Evolutionary conservation across 1,284 basidiomycete genomes (phyloP).

Genomic region (Puccinia hordei): DNA sequence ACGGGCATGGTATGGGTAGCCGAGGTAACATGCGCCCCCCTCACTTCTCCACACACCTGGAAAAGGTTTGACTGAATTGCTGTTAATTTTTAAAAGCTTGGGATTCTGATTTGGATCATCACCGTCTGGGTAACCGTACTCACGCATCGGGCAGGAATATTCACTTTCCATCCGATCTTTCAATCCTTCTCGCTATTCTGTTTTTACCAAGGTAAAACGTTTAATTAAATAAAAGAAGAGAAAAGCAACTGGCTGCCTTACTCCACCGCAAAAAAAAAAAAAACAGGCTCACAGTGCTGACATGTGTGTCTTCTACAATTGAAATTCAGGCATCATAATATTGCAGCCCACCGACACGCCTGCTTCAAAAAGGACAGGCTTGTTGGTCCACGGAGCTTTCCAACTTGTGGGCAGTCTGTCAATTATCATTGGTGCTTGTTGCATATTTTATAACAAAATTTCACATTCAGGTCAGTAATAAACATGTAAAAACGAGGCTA

Average conservation of each 20-base stretch:
- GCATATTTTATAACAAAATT: constrained; percentile 42
- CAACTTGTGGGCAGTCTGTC: constrained; percentile 41
- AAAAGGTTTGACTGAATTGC: neutral
- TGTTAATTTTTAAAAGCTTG: constrained; percentile 2
- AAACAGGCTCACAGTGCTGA: neutral
- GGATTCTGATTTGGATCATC: constrained; percentile 41
- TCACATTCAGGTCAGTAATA: constrained; percentile 41
- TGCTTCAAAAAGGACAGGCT: constrained; percentile 27
- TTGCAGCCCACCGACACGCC: constrained; percentile 45
- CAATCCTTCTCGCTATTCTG: constrained; percentile 46
- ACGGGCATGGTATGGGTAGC: constrained; percentile 38
- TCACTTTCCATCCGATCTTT: constrained; percentile 47
- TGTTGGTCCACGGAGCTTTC: constrained; percentile 42
- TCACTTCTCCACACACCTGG: neutral
- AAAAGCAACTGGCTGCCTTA: too few relatives aligned
- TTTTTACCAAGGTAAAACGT: constrained; percentile 47
- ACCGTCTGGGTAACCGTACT: constrained; percentile 35
- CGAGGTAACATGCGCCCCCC: constrained; percentile 3
- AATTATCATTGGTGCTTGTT: constrained; percentile 24
- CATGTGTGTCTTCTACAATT: neutral
- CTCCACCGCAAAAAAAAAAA: neutral
- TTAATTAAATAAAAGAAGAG: neutral
- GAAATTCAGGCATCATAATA: constrained; percentile 35
- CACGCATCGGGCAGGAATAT: constrained; percentile 39
- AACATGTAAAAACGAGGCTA: too few relatives aligned